phyloP scores from a whole-genome alignment of 345 rosid species.

The Ceriops tagal region DNA sequence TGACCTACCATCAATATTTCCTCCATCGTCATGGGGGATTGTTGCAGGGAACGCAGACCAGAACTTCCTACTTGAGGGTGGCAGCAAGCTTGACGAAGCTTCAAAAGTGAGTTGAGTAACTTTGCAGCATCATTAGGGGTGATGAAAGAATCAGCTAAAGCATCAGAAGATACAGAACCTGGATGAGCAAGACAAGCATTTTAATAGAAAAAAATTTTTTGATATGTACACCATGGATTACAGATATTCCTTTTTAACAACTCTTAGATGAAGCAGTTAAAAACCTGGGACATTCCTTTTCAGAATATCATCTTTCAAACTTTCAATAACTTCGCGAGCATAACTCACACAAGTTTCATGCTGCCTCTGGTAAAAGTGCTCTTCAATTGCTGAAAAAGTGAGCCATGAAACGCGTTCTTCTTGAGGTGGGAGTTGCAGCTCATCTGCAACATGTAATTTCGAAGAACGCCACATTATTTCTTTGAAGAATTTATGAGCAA shows the following conservation, averaged over 20 bases:
- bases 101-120: slow-evolving; percentile 82
- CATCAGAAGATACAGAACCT: slow-evolving; percentile 48
- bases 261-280: slow-evolving; percentile 22
- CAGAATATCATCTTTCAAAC: slow-evolving; percentile 72
- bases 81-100: slow-evolving; percentile 99
- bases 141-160: slow-evolving; percentile 46
- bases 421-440: slow-evolving; percentile 85
- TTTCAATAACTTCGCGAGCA: slow-evolving; percentile 82
- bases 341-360: slow-evolving; percentile 91
- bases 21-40: slow-evolving; percentile 94
- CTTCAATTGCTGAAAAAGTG: slow-evolving; percentile 83
- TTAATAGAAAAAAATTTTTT: background rate
- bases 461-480: slow-evolving; percentile 98
- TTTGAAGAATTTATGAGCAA: slow-evolving; percentile 70
- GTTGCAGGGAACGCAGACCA: slow-evolving; percentile 87
- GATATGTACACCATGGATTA: background rate
- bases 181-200: slow-evolving; percentile 14
- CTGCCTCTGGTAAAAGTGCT: slow-evolving; percentile 90
- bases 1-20: slow-evolving; percentile 71
- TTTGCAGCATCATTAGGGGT: slow-evolving; percentile 84
- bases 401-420: slow-evolving; percentile 89
- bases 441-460: slow-evolving; percentile 82
- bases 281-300: slow-evolving; percentile 64
- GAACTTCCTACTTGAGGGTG: slow-evolving; percentile 99
- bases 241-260: slow-evolving; percentile 4